Evolutionary conservation across 768 basidiomycete species (phyloP).

Genomic region (Rhizopogon vulgaris): DNA sequence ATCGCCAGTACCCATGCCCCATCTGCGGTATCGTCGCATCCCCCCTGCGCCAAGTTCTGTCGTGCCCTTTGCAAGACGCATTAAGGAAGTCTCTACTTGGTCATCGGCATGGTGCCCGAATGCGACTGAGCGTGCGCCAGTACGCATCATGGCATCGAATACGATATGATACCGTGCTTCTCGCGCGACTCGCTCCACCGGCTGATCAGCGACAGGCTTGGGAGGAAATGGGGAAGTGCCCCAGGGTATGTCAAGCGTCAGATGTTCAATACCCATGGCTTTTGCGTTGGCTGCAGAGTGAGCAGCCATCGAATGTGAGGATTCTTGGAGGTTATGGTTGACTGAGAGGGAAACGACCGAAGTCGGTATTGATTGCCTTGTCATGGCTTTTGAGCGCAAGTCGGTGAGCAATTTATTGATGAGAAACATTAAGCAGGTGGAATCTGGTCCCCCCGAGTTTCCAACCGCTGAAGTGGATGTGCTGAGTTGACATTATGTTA

Average conservation of each 20-base stretch:
- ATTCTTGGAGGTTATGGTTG: conserved; percentile 62
- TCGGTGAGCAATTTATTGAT: conserved; percentile 38
- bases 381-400: conserved; percentile 9
- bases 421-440: conserved; percentile 70
- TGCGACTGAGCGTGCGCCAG: conserved; percentile 40
- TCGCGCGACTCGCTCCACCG: conserved; percentile 55
- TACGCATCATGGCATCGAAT: conserved; percentile 38
- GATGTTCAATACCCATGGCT: conserved; percentile 39
- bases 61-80: conserved; percentile 59
- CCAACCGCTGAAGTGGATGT: conserved; percentile 48
- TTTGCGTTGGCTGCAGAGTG: conserved; percentile 38
- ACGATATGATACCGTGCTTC: conserved; percentile 50
- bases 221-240: conserved; percentile 42
- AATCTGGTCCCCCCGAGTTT: conserved; percentile 81
- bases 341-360: conserved; percentile 55
- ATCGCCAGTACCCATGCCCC: conserved; percentile 64
- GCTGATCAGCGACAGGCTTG: conserved; percentile 30
- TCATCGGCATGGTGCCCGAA: conserved; percentile 80
- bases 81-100: conserved; percentile 75
- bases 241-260: conserved; percentile 52
- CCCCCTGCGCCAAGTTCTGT: conserved; percentile 53
- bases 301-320: conserved; percentile 51
- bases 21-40: conserved; percentile 62
- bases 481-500: neutral
- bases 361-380: conserved; percentile 11